phyloP scores from a whole-genome alignment of 1,284 basidiomycete species.

The Phellinidium pouzarii region DNA sequence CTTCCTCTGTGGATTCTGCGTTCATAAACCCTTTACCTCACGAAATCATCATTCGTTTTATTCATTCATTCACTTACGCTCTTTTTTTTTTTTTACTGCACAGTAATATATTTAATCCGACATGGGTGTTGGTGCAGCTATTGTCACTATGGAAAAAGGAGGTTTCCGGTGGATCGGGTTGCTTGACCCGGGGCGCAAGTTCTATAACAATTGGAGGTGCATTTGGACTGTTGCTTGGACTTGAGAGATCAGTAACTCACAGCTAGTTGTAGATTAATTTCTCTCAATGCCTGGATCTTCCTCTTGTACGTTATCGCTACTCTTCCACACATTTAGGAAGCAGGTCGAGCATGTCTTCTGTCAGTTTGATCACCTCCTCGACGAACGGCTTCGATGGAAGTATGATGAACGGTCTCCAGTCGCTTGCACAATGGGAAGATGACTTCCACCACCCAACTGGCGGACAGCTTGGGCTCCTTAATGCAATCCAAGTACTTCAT shows the following conservation, averaged over 20 bases:
- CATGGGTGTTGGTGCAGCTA: constrained; percentile 12
- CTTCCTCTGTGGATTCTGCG: not conserved
- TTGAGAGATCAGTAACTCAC: not conserved
- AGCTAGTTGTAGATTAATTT: constrained; percentile 18
- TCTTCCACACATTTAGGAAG: not conserved
- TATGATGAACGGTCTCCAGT: constrained; percentile 27
- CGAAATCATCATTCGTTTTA: not conserved
- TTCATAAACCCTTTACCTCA: not conserved
- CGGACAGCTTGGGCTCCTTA: constrained; percentile 26
- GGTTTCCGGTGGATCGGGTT: constrained; percentile 1
- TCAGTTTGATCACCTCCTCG: constrained; percentile 23
- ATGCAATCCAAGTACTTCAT: constrained; percentile 31
- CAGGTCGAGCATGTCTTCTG: too few species aligned
- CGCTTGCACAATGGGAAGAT: constrained; percentile 24
- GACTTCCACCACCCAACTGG: constrained; percentile 30
- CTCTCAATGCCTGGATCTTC: constrained; percentile 20
- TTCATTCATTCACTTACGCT: not conserved
- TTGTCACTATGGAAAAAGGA: constrained; percentile 2
- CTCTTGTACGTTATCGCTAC: constrained; percentile 23
- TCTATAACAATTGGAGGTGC: constrained; percentile 16
- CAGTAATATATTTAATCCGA: not conserved
- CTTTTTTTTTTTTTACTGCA: not conserved
- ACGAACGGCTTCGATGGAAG: constrained; percentile 26
- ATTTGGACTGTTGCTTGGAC: not conserved
- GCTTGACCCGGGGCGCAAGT: constrained; percentile 12